Evolutionary conservation across 768 basidiomycete species (phyloP), one percentile per base, ranked within the genome.

Genomic region (Gyrodon lividus): DNA sequence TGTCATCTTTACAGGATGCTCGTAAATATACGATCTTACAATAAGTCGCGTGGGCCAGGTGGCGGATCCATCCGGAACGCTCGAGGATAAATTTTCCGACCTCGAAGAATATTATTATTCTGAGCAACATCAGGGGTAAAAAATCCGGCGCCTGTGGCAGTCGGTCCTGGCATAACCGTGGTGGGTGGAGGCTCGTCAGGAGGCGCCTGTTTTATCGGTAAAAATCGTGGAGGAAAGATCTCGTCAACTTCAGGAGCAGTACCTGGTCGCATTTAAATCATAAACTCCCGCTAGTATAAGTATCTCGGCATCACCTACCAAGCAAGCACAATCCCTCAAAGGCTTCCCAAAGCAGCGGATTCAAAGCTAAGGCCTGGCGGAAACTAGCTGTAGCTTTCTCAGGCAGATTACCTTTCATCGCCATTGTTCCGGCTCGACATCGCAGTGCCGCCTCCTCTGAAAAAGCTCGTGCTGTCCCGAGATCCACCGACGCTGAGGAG

Each of bases 331-430:
- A 68, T 0, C 90, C 92, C 63, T 93, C 90, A 61, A 93, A 89
- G 5, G 93, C 93, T 67, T 97, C 93, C 92, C 92, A 96, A 48
- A 94, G 70, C 65, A 90, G 80, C 28, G 91, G 89, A 63, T 92
- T 86, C 42, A 84, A 65, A 13, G 74, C 66, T 54, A 97, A 74
- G 23, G 92, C 88, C 52, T 84, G 80, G 41, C 77, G 77, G 67
- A 87, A 95, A 62, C 83, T 86, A 48, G 71, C 62, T 22, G 77
- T 73, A n/a, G 93, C 93, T 58, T 82, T 80, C 48, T 87, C 84
- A 3, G 79, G 79, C 52, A 89, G 77, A 67, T 92, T 91, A 43
- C 87, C 90, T 68, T 86, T 89, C 64, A 85, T 61, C 28, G 92
- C 89, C 68, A 85, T 80, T 34, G 73, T 78, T 37, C 92, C 93